These are phyloP conservation scores for Trichosporon sp. DNA, from an alignment of 1,284 basidiomycete species.

Conservation along the genomic window DNA sequence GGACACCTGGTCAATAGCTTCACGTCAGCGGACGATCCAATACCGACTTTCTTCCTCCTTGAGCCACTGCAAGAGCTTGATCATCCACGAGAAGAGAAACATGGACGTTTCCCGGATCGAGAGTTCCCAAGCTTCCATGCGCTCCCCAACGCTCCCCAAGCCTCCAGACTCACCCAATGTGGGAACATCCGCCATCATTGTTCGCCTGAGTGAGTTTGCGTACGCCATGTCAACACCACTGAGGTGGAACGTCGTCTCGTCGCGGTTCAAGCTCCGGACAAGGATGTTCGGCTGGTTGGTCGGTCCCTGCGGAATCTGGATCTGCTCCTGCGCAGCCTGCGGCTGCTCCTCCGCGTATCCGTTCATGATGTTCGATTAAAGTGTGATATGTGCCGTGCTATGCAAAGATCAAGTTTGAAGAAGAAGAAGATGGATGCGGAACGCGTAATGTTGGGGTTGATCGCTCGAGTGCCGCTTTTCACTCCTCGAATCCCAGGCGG, in stretches of 20 bases:
- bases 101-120: neutral
- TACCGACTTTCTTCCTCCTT: neutral
- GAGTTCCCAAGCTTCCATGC: neutral
- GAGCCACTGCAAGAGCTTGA: neutral
- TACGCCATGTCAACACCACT: constrained; percentile 93
- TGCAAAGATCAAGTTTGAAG: neutral
- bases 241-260: constrained; percentile 82
- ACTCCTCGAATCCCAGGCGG: neutral
- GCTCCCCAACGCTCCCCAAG: neutral
- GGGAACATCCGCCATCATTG: constrained; percentile 93
- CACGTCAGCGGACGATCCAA: neutral
- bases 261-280: constrained; percentile 63
- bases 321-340: constrained; percentile 6
- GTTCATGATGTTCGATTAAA: neutral
- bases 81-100: neutral
- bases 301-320: constrained; percentile 41
- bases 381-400: neutral
- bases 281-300: constrained; percentile 50
- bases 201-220: constrained; percentile 83
- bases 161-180: constrained; percentile 71
- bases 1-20: constrained; percentile 96
- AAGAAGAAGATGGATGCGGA: neutral
- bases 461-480: neutral
- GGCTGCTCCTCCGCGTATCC: constrained; percentile 7
- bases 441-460: neutral